Base-by-base conservation (phyloP, 768 basidiomycete species). In the Termitomyces sp. region DNA sequence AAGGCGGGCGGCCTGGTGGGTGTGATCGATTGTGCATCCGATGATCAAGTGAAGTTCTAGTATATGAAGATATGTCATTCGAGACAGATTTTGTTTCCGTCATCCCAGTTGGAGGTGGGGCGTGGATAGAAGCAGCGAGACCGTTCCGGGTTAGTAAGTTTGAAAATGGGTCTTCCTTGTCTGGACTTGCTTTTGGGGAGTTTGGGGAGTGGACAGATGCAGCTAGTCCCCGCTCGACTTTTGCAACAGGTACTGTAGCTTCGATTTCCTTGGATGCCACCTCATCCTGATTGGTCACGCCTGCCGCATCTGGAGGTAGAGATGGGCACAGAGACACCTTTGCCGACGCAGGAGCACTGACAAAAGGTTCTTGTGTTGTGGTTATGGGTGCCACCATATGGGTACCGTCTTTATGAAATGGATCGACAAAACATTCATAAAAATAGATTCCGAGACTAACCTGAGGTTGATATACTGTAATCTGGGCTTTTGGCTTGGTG, bases 121-220 rank as follows among this genome's bases (percentile, higher is more conserved):
- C 85, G 65, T 87, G 82, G 22, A 86, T 85, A 1, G 86, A 87
- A 44, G 81, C 79, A 40, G 69, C 34, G 18, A 82, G 72, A 50
- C 80, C 76, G 7, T 68, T 67, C 39, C 64, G 56, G 61, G 63
- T 22, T 13, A 43, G 55, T n/a, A 64, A 45, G 20, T 47, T 56
- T 27, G 56, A 27, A n/a, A 61, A 59, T 5, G 49, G 58, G 27
- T 58, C 58, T 45, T 57, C 55, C 22, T 43, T 55, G 18, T 46
- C 34, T 12, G 58, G 50, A n/a, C 55, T 57, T 62, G 62, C 50
- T 52, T 47, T 33, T 36, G 34, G 24, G 51, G 64, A 51, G 43
- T 66, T 33, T 36, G 34, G 24, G 51, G 64, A 51, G 43, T 66
- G 67, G 14, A 66, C 58, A 32, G 68, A 68, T 18, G 64, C 58